These are phyloP conservation scores for Puccinia polysora DNA, from an alignment of 1,284 basidiomycete species.

Conservation along the genomic window DNA sequence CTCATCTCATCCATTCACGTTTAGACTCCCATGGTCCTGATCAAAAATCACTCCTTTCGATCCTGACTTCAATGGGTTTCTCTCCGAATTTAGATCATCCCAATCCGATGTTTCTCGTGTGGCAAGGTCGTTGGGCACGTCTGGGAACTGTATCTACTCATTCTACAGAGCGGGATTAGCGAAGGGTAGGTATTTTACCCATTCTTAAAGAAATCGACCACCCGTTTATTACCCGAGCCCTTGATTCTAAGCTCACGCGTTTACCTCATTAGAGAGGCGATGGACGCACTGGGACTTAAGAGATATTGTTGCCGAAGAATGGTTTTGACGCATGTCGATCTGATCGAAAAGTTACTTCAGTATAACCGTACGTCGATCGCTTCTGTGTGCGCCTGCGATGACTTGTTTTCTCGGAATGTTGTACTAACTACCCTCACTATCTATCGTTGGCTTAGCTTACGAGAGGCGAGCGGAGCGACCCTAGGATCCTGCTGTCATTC, in stretches of 20 bases:
- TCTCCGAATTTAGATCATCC: constrained; percentile 65
- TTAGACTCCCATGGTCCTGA: background rate
- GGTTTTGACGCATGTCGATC: constrained; percentile 94
- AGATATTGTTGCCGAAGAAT: constrained; percentile 95
- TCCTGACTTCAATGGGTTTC: background rate
- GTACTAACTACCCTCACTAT: background rate
- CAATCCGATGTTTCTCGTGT: constrained; percentile 82
- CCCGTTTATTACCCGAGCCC: background rate
- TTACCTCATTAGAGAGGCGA: constrained; percentile 65
- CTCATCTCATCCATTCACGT: background rate
- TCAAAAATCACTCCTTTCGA: background rate
- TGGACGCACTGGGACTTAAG: constrained; percentile 84
- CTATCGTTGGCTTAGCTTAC: constrained; percentile 3
- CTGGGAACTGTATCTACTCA: constrained; percentile 37
- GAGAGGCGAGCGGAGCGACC: constrained; percentile 18
- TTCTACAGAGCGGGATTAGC: constrained; percentile 38
- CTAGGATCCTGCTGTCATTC: background rate
- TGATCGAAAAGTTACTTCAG: constrained; percentile 90
- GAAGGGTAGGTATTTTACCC: constrained; percentile 22
- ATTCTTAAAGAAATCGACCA: background rate
- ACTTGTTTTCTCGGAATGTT: background rate
- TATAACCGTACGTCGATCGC: constrained; percentile 79
- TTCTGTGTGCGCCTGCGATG: background rate
- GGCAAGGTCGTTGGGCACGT: constrained; percentile 74
- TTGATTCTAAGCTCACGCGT: background rate